Evolutionary conservation across 164 flowering plant genomes (phyloP).

Genomic region (Houttuynia cordata): DNA sequence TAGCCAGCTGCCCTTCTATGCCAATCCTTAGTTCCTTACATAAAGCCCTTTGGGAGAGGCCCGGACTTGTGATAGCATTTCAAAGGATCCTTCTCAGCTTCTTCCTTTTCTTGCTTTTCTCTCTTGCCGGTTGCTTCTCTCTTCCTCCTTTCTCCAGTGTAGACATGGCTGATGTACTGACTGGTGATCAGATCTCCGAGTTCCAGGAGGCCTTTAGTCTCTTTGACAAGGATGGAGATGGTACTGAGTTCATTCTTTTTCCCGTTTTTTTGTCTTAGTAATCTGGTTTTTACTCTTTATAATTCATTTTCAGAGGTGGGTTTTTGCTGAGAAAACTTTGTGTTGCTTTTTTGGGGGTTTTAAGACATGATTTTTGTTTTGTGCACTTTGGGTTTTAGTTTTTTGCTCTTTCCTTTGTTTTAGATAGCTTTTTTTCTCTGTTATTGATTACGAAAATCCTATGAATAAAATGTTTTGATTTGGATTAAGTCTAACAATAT

Average conservation of each 20-base stretch:
- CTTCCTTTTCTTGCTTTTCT: neutral
- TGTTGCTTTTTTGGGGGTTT: neutral
- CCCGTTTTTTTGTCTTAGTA: neutral
- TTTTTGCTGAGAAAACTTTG: too few species aligned
- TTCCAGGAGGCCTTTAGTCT: conserved; percentile 60
- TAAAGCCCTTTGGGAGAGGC: neutral
- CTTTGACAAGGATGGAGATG: conserved; percentile 74
- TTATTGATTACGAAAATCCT: too few species aligned
- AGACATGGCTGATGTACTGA: conserved; percentile 40
- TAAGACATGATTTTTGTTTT: neutral
- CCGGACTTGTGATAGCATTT: neutral
- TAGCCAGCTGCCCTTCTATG: too few species aligned
- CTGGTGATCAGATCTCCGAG: conserved; percentile 48
- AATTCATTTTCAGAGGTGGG: neutral
- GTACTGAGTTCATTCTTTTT: conserved; percentile 17
- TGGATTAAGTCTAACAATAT: neutral
- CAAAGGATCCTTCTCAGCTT: neutral
- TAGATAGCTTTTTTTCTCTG: neutral
- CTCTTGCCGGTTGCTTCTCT: neutral
- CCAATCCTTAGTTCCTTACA: too few species aligned
- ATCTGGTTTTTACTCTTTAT: neutral
- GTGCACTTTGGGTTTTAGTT: neutral
- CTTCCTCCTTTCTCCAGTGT: neutral
- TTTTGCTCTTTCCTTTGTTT: neutral
- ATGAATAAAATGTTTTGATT: neutral